Percentiles rank a stretch among this genome's conserved stretches.
These are phyloP conservation scores for Nicotiana knightiana DNA, from an alignment of 257 asterid genomes.

Conservation along the genomic window DNA sequence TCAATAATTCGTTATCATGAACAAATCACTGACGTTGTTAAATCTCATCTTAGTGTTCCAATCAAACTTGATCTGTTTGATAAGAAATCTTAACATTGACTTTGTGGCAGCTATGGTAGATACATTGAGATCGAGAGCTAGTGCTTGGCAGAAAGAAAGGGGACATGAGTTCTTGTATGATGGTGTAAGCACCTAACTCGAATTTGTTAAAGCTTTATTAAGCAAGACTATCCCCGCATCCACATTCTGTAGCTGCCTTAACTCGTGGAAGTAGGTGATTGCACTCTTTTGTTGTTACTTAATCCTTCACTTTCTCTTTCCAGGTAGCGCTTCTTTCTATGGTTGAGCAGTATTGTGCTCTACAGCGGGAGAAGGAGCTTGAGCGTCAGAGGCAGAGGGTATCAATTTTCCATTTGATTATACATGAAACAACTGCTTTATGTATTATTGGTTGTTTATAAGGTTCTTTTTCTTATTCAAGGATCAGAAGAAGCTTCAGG, in stretches of 20 bases:
- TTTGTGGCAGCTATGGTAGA: slow-evolving; percentile 63
- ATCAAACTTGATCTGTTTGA: neutral
- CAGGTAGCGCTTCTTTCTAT: slow-evolving; percentile 68
- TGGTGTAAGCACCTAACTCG: slow-evolving; percentile 51
- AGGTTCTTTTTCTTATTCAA: slow-evolving; percentile 14
- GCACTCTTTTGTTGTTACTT: neutral
- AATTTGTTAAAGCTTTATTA: neutral
- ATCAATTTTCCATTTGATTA: slow-evolving; percentile 10
- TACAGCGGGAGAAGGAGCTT: slow-evolving; percentile 66
- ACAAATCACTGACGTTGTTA: neutral
- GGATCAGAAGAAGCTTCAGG: slow-evolving; percentile 91
- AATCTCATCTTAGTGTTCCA: neutral
- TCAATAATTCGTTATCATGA: neutral
- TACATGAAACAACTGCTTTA: neutral
- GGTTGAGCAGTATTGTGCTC: slow-evolving; percentile 60
- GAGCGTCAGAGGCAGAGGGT: slow-evolving; percentile 85
- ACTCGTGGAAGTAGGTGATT: neutral
- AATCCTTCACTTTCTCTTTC: neutral
- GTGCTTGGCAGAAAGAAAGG: slow-evolving; percentile 74
- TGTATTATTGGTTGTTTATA: neutral
- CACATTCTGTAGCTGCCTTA: neutral
- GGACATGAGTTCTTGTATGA: slow-evolving; percentile 63
- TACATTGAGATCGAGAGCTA: slow-evolving; percentile 48
- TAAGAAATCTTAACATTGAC: neutral
- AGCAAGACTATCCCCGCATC: neutral